Evolutionary conservation across 2,329 filamentous ascomycete genomes (phyloP).

Genomic region (Fusarium irregulare): DNA sequence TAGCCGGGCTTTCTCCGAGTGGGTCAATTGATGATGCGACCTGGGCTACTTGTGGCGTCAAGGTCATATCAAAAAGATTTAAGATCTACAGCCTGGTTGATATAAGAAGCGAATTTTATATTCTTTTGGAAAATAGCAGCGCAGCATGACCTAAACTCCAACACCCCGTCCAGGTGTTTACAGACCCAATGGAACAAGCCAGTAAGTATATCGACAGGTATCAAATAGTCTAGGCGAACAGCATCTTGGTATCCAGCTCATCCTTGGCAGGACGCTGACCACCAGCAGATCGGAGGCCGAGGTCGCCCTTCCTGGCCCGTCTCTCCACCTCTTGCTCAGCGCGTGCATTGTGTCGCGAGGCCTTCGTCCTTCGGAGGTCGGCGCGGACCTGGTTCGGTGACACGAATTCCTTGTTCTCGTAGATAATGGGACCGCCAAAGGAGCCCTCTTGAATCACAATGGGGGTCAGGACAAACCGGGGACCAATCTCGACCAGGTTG

Average conservation of each 20-base stretch:
- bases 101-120: constrained; percentile 12
- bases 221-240: constrained; percentile 72
- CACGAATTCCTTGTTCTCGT: constrained; percentile 97
- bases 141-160: constrained; percentile 46
- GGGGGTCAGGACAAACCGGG: constrained; percentile 90
- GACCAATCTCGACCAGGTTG: constrained; percentile 90
- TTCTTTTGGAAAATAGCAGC: constrained; percentile 40
- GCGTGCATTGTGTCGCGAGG: constrained; percentile 79
- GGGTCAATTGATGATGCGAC: constrained; percentile 43
- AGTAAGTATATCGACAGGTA: constrained; percentile 44
- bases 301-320: constrained; percentile 76
- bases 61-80: not conserved
- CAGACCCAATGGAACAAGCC: constrained; percentile 41
- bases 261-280: constrained; percentile 71
- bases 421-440: constrained; percentile 96
- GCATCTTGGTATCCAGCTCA: constrained; percentile 78
- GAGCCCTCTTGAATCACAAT: constrained; percentile 95
- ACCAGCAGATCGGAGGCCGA: constrained; percentile 78
- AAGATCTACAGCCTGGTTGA: constrained; percentile 11
- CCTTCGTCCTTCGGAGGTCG: constrained; percentile 81
- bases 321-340: constrained; percentile 79
- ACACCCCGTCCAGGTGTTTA: constrained; percentile 40
- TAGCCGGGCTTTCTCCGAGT: constrained; percentile 43
- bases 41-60: constrained; percentile 20
- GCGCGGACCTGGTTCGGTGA: constrained; percentile 93